Evolutionary conservation across 108 stramenopile species (phyloP), one percentile per base, ranked within the genome.

Genomic region (Skeletonema grethae): DNA sequence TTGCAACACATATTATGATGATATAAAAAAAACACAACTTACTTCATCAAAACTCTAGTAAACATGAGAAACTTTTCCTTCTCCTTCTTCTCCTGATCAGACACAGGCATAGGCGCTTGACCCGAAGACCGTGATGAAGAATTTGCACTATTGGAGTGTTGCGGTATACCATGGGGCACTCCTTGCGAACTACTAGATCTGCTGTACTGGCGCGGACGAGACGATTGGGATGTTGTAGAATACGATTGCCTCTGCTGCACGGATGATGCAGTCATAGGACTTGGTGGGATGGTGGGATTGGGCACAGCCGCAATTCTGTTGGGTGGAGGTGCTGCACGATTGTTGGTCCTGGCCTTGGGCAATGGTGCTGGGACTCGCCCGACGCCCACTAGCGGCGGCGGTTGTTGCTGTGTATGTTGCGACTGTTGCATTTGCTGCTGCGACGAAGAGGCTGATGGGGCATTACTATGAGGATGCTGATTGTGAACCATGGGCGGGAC

Each of bases 61-160:
- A 95, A 92, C 86, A 95, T 87, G 64, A 92, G 73, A 62, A 92
- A 95, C 31, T 78, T 69, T 69, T 92, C 90, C 83, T 95, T 95
- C 65, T 86, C 82, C 43, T 84, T 79, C 65, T 86, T 87, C 36
- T 81, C 73, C 35, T 38, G 20, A 3, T 74, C 80, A 15, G 59
- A 25, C 64, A 61, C 28, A 8, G 55, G 1, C 22, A 6, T 6
- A 16, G 25, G 41, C 4, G 16, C 29, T 25, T 29, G 41, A 35
- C 41, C 13, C 31, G 57, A 48, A 9, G 34, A 56, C 7, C 30
- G 24, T 16, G 59, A 67, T 57, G 55, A 22, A 60, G 13, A n/a
- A n/a, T n/a, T 48, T 29, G 70, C 50, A 67, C 32, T 67, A 48
- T 53, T 53, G 16, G 50, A 28, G 1, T 28, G 13, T 30, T 8